Percentiles rank a stretch among this genome's conserved stretches.
These are phyloP conservation scores for Hypoxylon sp. DNA, from an alignment of 2,329 filamentous ascomycete genomes.

Conservation along the genomic window DNA sequence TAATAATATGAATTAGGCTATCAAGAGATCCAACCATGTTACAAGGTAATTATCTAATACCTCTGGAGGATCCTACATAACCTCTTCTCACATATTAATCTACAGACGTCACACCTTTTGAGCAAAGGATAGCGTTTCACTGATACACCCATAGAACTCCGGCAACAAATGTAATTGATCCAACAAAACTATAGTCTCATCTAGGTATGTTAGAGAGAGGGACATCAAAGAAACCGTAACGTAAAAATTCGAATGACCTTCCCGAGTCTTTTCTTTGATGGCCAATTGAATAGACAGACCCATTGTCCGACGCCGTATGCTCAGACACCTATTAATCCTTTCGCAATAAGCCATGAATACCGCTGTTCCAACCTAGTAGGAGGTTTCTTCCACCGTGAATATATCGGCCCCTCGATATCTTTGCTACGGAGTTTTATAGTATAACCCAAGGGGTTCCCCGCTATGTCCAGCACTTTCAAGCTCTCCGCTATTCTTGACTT, in stretches of 20 bases:
- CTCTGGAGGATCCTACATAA: no score
- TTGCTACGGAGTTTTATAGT: not conserved
- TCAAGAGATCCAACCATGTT: no score
- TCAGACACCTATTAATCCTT: not conserved
- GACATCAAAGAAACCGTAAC: slow-evolving; percentile 1
- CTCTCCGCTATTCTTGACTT: not conserved
- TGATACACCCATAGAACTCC: not conserved
- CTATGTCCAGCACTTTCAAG: not conserved
- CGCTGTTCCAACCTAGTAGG: not conserved
- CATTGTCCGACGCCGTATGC: slow-evolving; percentile 8
- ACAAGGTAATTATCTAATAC: no score
- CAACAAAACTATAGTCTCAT: not conserved
- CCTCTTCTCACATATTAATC: no score
- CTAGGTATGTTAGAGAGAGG: not conserved
- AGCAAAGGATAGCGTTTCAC: no score
- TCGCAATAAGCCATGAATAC: not conserved
- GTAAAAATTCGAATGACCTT: slow-evolving; percentile 3
- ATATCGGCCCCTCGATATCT: not conserved
- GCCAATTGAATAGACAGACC: not conserved
- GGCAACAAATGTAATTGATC: not conserved
- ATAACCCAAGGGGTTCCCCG: not conserved
- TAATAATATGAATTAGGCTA: no score
- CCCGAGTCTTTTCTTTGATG: not conserved
- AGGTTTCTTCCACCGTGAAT: not conserved
- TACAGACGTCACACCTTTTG: no score